These are phyloP conservation scores for Eutrema salsugineum DNA, from an alignment of 441 rosid species.

Conservation along the genomic window DNA sequence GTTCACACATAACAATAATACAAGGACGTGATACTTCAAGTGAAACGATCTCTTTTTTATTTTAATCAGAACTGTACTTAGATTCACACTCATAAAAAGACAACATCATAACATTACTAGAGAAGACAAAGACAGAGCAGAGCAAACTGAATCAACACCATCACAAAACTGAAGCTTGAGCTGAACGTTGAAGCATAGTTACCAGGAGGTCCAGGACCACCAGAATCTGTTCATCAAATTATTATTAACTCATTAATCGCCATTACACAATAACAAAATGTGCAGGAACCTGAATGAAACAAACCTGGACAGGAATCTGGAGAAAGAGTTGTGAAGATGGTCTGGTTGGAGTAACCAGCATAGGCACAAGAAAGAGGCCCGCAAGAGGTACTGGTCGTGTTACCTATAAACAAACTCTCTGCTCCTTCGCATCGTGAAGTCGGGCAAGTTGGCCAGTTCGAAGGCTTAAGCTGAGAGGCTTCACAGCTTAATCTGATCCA, in stretches of 20 bases:
- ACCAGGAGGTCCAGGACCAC: constrained; percentile 20
- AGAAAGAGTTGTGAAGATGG: constrained; percentile 46
- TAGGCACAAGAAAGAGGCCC: constrained; percentile 51
- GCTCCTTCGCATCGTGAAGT: constrained; percentile 47
- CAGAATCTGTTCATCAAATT: constrained; percentile 24
- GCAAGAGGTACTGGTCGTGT: constrained; percentile 39
- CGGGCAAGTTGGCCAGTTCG: constrained; percentile 51
- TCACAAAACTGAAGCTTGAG: constrained; percentile 3
- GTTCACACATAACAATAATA: neutral
- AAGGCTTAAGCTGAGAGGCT: constrained; percentile 41
- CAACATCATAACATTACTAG: constrained; percentile 3
- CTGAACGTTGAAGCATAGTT: constrained; percentile 30
- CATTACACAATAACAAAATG: neutral
- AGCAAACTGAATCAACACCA: constrained; percentile 20
- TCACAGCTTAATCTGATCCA: constrained; percentile 62
- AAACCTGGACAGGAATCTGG: constrained; percentile 38
- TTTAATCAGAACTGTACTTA: constrained; percentile 21
- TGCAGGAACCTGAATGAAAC: neutral
- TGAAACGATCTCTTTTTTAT: constrained; percentile 9
- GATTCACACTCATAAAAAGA: constrained; percentile 15
- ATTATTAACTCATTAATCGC: neutral
- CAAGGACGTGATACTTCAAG: neutral
- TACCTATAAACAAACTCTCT: constrained; percentile 38
- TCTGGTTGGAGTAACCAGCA: constrained; percentile 49
- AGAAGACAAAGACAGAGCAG: constrained; percentile 27